Base-by-base conservation (phyloP, 148 eudicot species). In the Chenopodium album region DNA sequence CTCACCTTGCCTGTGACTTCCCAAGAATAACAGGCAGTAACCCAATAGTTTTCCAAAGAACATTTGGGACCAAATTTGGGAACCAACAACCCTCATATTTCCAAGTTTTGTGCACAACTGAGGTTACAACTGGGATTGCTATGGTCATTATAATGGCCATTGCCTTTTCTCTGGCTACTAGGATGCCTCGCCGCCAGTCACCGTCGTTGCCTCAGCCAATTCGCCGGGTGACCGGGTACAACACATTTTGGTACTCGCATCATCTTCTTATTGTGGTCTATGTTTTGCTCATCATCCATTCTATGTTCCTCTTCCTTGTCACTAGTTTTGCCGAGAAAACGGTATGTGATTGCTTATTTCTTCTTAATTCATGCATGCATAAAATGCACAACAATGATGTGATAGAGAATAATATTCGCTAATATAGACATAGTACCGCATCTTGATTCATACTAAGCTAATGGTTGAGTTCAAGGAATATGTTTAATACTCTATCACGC, bases 1-100 rank as follows among this genome's bases (percentile, higher is more conserved):
- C 86, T 23, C 89, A 87, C 69, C 79, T 87, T 20, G 76, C 86
- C n/a, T 87, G 87, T 85, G 89, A 87, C 84, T 59, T 87, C 12
- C 89, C 87, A 54, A 85, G 89, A 76, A 83, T 87, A 78, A 80
- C 87, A 28, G 9, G 26, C 4, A 79, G 82, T 20, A 78, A 80
- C 41, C 78, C 80, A 32, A 11, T 77, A 12, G 48, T 85, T 31
- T 87, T 85, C 37, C 85, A 73, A 60, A 73, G 72, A 67, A 85
- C 86, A 60, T 80, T 87, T 34, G 87, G 87, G 17, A 78, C 62
- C 22, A 44, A 73, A 48, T 87, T 87, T 73, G 80, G 87, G 11
- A 78, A 81, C 56, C 75, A 82, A n/a, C 86, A 87, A 64, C 87
- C 89, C 2, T 80, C 87, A 64, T 83, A 85, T 77, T 26, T 80